Base-by-base conservation (phyloP, 352 stramenopile genomes). In the Phytophthora pluvialis region DNA sequence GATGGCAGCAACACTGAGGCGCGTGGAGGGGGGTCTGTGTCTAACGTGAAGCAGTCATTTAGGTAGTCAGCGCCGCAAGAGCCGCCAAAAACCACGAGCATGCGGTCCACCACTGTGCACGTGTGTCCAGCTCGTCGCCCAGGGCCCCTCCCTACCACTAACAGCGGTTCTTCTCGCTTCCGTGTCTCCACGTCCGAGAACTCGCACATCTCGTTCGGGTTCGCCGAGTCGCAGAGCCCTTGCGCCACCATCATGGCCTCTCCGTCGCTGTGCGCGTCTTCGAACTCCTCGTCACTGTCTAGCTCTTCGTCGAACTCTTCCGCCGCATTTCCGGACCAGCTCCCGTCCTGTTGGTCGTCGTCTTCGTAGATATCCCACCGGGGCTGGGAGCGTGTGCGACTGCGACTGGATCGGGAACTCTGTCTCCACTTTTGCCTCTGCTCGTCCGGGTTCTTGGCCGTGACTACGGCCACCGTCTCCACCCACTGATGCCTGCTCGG, bases 31-130 rank as follows among this genome's bases (percentile, higher is more conserved):
- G 94, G 93, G 63, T 99, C 96, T 7, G 94, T 98, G 67, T 98
- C 95, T 15, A 99, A 78, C 40, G 97, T 86, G 60, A 95, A 97
- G 49, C 98, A 97, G 67, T 99, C 96, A 73, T 95, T 97, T 7
- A 98, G 75, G 70, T 98, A 98, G 44, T 98, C 89, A 56, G 85
- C 90, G 9, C 91, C 90, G 49, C 89, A 97, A 3, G 81, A 96
- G 11, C 96, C 95, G 38, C 95, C 95, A 80, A 99, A 98, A 4
- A 98, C 73, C 57, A 98, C 97, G 16, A 99, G 92, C 66, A 93
- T 88, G 36, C 93, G 85, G 63, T 96, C 90, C 7, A 98, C 86
- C 2, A 98, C 91, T 5, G 95, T 98, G 46, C 94, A 97, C 35
- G 94, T 98, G 68, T 99, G 95, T 2, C 96, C 96, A 4, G 96